Evolutionary conservation across 352 stramenopile species (phyloP), one percentile per base, ranked within the genome.

Genomic region (Globisporangium emineosum): DNA sequence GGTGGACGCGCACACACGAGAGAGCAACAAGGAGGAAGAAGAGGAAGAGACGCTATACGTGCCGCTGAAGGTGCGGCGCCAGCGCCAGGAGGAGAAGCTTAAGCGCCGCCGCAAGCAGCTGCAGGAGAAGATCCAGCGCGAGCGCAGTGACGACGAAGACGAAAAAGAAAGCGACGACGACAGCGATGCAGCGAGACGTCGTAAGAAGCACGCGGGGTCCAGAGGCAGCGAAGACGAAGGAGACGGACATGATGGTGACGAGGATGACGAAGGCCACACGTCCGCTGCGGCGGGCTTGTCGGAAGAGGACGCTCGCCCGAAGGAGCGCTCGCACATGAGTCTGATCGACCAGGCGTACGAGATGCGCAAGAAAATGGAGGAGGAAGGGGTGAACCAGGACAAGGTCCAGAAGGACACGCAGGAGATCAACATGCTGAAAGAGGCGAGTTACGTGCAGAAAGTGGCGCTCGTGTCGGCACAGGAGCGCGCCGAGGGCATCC

Each of bases 371-470:
- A 67, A 76, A 51, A 60, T 88, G 71, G 86, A 95, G 58, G 76
- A 84, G 25, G 75, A 79, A 25, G 86, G 86, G 25, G 78, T 95
- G 68, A 92, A 96, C 66, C 79, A 90, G 64, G 76, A 88, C 53
- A 87, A 91, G 64, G 71, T 80, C 19, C 75, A 93, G 65, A 87
- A 95, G 70, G 82, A 93, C 52, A 82, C 85, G 27, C 79, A 91
- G 63, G 96, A 99, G 69, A 76, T 95, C 59, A 90, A 84, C 17
- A 98, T 99, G 75, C 86, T 99, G 45, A 97, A 97, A 64, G 94
- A 99, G 72, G 94, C 95, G 10, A 95, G 80, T 25, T 93, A 98
- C 67, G 95, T 99, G 29, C 94, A 98, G 73, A 99, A 98, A 56
- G 97, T 91, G 61, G 95, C 96, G 64, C 83, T 99, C 13, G 91